These are phyloP conservation scores for Neocucurbitaria cava DNA, from an alignment of 2,329 filamentous ascomycete species.

Conservation along the genomic window DNA sequence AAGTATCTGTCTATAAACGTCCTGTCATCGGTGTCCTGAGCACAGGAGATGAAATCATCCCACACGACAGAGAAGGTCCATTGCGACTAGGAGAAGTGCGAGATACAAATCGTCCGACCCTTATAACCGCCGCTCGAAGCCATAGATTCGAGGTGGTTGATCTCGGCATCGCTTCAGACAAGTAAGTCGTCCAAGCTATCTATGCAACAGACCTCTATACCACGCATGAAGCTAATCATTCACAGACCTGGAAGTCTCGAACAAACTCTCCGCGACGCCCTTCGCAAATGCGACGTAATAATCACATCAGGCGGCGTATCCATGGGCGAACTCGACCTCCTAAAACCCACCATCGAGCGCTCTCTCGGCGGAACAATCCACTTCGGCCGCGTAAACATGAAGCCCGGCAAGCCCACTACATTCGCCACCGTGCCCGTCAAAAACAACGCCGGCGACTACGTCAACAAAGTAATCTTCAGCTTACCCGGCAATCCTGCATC, in stretches of 20 bases:
- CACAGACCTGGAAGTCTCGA: constrained; percentile 73
- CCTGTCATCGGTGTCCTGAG: constrained; percentile 87
- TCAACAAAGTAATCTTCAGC: constrained; percentile 80
- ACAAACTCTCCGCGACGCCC: constrained; percentile 73
- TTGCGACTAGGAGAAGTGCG: constrained; percentile 84
- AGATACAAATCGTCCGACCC: constrained; percentile 89
- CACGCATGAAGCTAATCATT: not conserved
- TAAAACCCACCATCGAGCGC: constrained; percentile 95
- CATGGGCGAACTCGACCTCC: constrained; percentile 96
- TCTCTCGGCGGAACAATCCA: constrained; percentile 90
- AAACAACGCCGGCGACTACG: constrained; percentile 58
- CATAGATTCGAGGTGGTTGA: constrained; percentile 83
- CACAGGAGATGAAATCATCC: constrained; percentile 92
- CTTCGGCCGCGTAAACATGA: constrained; percentile 96
- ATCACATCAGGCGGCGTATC: constrained; percentile 94
- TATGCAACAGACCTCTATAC: not conserved
- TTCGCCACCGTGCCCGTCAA: constrained; percentile 86
- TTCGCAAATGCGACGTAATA: constrained; percentile 79
- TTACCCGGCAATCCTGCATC: constrained; percentile 94
- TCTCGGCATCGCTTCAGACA: constrained; percentile 82
- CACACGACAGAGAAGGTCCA: constrained; percentile 68
- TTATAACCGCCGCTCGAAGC: constrained; percentile 77
- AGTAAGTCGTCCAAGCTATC: constrained; percentile 46
- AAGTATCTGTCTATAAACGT: constrained; percentile 75
- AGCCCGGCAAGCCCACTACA: constrained; percentile 96